Percentiles rank a stretch among this genome's conserved stretches.
phyloP scores from a whole-genome alignment of 116 monocot species.

The Iris pallida region DNA sequence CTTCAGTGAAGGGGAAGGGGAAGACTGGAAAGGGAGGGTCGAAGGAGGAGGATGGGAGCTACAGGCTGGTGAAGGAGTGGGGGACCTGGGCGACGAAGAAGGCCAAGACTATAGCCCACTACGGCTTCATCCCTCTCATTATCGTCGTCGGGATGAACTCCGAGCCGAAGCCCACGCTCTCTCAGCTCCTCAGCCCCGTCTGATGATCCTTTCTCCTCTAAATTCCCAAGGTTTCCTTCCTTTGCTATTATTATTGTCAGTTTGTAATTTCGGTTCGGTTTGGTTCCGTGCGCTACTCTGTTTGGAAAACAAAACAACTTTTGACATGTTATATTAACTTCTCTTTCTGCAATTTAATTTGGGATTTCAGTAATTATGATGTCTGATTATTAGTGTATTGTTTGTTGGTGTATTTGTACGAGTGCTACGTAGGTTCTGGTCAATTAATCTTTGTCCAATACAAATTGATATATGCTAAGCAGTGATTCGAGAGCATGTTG shows the following conservation, averaged over 20 bases:
- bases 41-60: neutral
- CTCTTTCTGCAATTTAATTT: too few relatives aligned
- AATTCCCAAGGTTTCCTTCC: neutral
- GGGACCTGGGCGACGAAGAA: conserved; percentile 58
- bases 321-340: too few relatives aligned
- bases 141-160: conserved; percentile 77
- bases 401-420: too few relatives aligned
- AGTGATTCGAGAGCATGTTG: too few relatives aligned
- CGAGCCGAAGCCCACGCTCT: conserved; percentile 57
- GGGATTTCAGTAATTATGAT: too few relatives aligned
- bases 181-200: conserved; percentile 66
- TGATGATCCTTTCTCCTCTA: conserved; percentile 6
- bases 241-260: neutral
- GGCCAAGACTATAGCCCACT: conserved; percentile 45
- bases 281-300: too few relatives aligned
- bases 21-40: conserved; percentile 11
- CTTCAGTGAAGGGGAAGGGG: conserved; percentile 27
- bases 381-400: too few relatives aligned
- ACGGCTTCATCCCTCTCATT: conserved; percentile 60
- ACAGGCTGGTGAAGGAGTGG: conserved; percentile 40
- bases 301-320: too few relatives aligned
- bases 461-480: too few relatives aligned
- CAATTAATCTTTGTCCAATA: too few relatives aligned
- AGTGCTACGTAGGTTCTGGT: too few relatives aligned
- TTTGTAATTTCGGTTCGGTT: too few relatives aligned